phyloP scores from a whole-genome alignment of 2,329 filamentous ascomycete genomes.

The Neoarthrinium moseri region DNA sequence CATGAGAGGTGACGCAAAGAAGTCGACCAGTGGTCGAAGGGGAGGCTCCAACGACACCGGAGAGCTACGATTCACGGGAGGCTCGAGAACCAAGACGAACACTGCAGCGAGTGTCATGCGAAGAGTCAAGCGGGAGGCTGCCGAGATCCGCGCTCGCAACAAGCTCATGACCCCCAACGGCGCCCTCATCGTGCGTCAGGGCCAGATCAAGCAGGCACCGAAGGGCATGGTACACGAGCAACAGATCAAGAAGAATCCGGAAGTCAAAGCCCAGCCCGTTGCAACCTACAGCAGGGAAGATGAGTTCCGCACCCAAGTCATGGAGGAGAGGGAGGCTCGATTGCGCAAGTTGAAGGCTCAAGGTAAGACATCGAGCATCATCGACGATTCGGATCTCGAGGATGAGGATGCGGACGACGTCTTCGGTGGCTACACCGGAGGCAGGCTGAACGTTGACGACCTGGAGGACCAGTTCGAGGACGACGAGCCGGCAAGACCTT shows the following conservation, averaged over 20 bases:
- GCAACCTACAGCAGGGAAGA: slow-evolving; percentile 6
- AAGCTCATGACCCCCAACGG: slow-evolving; percentile 40
- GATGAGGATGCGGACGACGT: slow-evolving; percentile 18
- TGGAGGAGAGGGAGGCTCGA: slow-evolving; percentile 36
- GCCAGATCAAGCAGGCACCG: slow-evolving; percentile 50
- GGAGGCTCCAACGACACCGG: slow-evolving; percentile 25
- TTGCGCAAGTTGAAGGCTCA: slow-evolving; percentile 32
- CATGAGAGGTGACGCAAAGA: slow-evolving; percentile 18
- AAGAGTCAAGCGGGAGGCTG: slow-evolving; percentile 55
- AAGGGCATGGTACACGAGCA: slow-evolving; percentile 53
- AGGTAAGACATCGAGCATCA: slow-evolving; percentile 29
- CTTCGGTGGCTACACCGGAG: slow-evolving; percentile 2
- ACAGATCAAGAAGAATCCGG: slow-evolving; percentile 38
- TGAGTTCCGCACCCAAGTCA: slow-evolving; percentile 17
- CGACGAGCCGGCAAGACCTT: slow-evolving; percentile 8
- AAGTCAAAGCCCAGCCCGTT: slow-evolving; percentile 18
- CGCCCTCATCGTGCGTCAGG: slow-evolving; percentile 27
- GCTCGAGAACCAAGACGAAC: slow-evolving; percentile 51
- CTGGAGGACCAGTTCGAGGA: slow-evolving; percentile 21
- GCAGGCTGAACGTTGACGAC: slow-evolving; percentile 20
- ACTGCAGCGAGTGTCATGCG: slow-evolving; percentile 53
- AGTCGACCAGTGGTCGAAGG: slow-evolving; percentile 10
- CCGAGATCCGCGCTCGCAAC: slow-evolving; percentile 49
- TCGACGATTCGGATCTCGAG: slow-evolving; percentile 37
- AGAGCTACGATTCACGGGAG: slow-evolving; percentile 42